phyloP scores from a whole-genome alignment of 2,329 filamentous ascomycete genomes.

The Botryotinia convoluta region DNA sequence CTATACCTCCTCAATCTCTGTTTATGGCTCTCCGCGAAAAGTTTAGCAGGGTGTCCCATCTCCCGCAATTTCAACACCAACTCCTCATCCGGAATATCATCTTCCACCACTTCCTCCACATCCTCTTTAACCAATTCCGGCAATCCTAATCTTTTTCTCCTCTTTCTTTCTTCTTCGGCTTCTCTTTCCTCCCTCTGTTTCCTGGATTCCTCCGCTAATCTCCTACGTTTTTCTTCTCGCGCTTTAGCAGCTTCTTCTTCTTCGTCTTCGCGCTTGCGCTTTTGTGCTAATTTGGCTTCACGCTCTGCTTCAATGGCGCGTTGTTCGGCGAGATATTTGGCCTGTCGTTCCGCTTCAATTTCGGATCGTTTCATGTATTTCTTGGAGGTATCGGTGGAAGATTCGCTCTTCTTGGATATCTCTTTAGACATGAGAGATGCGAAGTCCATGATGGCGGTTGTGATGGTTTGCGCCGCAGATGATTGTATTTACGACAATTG shows the following conservation, averaged over 20 bases:
- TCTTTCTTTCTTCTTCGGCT: conserved; percentile 66
- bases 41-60: conserved; percentile 66
- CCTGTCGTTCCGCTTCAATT: conserved; percentile 76
- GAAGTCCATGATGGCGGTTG: conserved; percentile 74
- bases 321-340: conserved; percentile 80
- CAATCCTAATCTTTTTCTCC: conserved; percentile 75
- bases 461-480: neutral
- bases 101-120: conserved; percentile 47
- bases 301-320: conserved; percentile 69
- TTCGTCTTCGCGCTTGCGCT: conserved; percentile 88
- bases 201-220: conserved; percentile 77
- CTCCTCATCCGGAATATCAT: conserved; percentile 70
- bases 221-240: conserved; percentile 78
- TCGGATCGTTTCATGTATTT: conserved; percentile 88
- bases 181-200: conserved; percentile 69
- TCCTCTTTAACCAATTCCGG: conserved; percentile 64
- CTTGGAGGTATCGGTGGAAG: conserved; percentile 45
- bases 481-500: neutral
- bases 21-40: conserved; percentile 81
- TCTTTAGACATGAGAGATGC: conserved; percentile 89
- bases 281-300: conserved; percentile 65
- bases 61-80: conserved; percentile 65
- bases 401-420: conserved; percentile 74
- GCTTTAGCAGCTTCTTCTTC: conserved; percentile 65
- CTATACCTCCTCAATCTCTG: conserved; percentile 69